phyloP scores from a whole-genome alignment of 768 basidiomycete genomes.

The Podaxis sp. region DNA sequence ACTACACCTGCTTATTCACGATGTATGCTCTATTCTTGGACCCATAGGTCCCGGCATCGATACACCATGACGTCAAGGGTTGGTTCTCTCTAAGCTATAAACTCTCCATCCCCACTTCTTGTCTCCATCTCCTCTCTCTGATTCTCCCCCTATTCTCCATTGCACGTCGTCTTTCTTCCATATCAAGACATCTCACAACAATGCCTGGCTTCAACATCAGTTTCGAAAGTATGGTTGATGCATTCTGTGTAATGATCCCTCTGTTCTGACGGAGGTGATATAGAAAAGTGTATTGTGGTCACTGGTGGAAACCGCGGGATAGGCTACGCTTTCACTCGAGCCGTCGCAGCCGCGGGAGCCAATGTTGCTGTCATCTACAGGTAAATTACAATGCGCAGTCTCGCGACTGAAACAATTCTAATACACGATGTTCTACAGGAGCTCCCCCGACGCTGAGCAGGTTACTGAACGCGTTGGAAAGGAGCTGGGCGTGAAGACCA shows the following conservation, averaged over 20 bases:
- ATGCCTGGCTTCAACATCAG: background rate
- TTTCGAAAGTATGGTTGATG: background rate
- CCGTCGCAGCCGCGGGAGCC: conserved; percentile 49
- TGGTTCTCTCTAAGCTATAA: too few relatives aligned
- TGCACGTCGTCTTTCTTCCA: too few relatives aligned
- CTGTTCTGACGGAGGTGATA: background rate
- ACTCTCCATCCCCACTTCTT: background rate
- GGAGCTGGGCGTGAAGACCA: conserved; percentile 37
- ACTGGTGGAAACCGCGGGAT: conserved; percentile 65
- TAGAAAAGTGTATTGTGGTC: conserved; percentile 47
- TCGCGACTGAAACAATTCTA: background rate
- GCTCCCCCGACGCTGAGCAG: conserved; percentile 41
- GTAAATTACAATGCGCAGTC: conserved; percentile 19
- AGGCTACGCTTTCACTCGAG: conserved; percentile 48
- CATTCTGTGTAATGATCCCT: too few relatives aligned
- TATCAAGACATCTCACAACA: background rate
- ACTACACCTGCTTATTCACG: background rate
- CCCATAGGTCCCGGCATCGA: too few relatives aligned
- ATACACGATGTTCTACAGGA: conserved; percentile 25
- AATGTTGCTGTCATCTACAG: conserved; percentile 62
- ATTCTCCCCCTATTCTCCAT: too few relatives aligned
- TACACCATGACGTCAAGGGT: too few relatives aligned
- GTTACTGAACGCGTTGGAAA: conserved; percentile 43
- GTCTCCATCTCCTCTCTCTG: too few relatives aligned
- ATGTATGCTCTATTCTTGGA: too few relatives aligned